Conservation (phyloP, 768 basidiomycete species). For the Panaeolus cyanescens region DNA sequence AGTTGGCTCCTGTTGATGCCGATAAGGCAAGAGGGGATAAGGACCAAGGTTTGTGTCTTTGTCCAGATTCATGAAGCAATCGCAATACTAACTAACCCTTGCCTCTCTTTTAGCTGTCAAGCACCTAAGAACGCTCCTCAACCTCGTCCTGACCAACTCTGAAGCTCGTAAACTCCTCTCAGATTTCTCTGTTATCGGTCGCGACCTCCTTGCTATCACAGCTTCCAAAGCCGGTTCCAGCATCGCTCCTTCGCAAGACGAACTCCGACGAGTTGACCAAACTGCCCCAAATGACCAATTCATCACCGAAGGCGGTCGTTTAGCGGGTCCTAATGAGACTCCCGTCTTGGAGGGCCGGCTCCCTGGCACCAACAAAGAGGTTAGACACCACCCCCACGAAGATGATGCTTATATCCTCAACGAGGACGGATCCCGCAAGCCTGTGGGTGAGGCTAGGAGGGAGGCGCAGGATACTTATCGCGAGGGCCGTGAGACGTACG, state of each 20-base stretch:
- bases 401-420: slow-evolving; percentile 36
- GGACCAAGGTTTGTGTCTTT: slow-evolving; percentile 55
- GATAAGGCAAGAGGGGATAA: slow-evolving; percentile 59
- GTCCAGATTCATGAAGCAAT: background rate
- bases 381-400: slow-evolving; percentile 51
- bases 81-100: background rate
- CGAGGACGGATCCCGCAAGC: slow-evolving; percentile 33
- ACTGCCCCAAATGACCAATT: slow-evolving; percentile 71
- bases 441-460: slow-evolving; percentile 22
- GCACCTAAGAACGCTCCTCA: slow-evolving; percentile 86
- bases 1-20: slow-evolving; percentile 47
- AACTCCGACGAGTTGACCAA: slow-evolving; percentile 66
- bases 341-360: slow-evolving; percentile 32
- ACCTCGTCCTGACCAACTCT: slow-evolving; percentile 89
- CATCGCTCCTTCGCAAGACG: slow-evolving; percentile 67
- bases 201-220: slow-evolving; percentile 79
- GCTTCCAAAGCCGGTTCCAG: slow-evolving; percentile 69
- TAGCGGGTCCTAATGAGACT: slow-evolving; percentile 30
- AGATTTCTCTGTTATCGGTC: slow-evolving; percentile 76
- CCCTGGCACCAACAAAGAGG: slow-evolving; percentile 30
- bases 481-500: slow-evolving; percentile 9
- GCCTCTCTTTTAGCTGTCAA: slow-evolving; percentile 55
- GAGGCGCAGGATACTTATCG: slow-evolving; percentile 11
- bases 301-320: slow-evolving; percentile 44
- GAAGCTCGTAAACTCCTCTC: slow-evolving; percentile 88